Conservation (phyloP, 2,329 filamentous ascomycete genomes). For the Zalaria obscura region DNA sequence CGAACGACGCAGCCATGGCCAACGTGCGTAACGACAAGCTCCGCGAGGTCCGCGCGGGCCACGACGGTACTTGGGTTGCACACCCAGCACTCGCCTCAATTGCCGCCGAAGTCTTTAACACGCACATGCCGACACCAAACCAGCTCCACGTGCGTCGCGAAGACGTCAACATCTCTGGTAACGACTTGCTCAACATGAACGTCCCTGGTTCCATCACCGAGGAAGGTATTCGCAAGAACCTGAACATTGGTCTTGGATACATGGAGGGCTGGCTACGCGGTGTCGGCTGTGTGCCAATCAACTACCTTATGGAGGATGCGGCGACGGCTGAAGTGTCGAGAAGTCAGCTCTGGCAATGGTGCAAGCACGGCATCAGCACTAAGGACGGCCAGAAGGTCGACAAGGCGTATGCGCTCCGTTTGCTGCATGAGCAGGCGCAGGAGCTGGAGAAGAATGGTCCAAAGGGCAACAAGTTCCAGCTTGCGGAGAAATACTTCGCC, state of each 20-base stretch:
- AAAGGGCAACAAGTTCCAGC: constrained; percentile 80
- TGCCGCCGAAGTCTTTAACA: constrained; percentile 87
- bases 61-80: constrained; percentile 96
- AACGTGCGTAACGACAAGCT: constrained; percentile 89
- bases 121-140: constrained; percentile 97
- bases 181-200: constrained; percentile 96
- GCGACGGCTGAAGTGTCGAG: constrained; percentile 93
- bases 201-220: constrained; percentile 86
- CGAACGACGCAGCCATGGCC: constrained; percentile 91
- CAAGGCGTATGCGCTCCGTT: constrained; percentile 75
- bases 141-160: constrained; percentile 85
- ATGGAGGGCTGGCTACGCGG: constrained; percentile 98
- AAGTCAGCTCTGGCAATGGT: constrained; percentile 95
- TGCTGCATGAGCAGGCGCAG: constrained; percentile 76
- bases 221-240: constrained; percentile 90
- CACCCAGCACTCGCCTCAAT: constrained; percentile 85
- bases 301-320: constrained; percentile 96
- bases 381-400: constrained; percentile 84
- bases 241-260: constrained; percentile 91
- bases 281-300: constrained; percentile 91
- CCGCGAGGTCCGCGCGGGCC: constrained; percentile 84
- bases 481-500: constrained; percentile 86
- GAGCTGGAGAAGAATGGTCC: constrained; percentile 59
- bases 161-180: constrained; percentile 72
- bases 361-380: constrained; percentile 57